A percentile compares a stretch with the other conserved stretches of the same genome.
These are phyloP conservation scores for Poteriospumella lacustris DNA, from an alignment of 108 stramenopile genomes.

Conservation along the genomic window DNA sequence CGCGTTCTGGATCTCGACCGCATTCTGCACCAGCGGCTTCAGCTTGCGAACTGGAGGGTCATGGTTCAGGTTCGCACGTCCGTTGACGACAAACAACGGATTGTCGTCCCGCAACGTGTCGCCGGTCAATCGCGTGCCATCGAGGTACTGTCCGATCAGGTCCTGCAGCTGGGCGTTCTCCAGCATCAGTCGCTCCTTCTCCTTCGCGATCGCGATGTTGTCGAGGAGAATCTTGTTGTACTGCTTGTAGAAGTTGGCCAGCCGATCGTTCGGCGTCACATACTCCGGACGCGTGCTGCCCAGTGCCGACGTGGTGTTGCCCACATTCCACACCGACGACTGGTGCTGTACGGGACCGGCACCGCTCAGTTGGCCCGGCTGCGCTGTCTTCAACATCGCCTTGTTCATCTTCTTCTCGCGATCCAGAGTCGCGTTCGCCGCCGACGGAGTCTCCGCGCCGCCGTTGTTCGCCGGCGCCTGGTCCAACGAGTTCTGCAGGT, in stretches of 20 bases:
- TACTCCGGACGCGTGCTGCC: slow-evolving; percentile 18
- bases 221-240: slow-evolving; percentile 63
- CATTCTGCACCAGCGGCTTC: slow-evolving; percentile 9
- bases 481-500: neutral
- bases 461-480: neutral
- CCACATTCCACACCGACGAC: slow-evolving; percentile 28
- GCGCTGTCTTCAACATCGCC: neutral
- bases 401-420: neutral
- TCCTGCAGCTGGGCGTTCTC: slow-evolving; percentile 55
- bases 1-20: neutral
- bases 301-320: too few relatives aligned
- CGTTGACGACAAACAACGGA: slow-evolving; percentile 64
- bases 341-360: slow-evolving; percentile 28
- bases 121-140: slow-evolving; percentile 51
- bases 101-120: slow-evolving; percentile 47
- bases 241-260: slow-evolving; percentile 58
- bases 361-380: neutral
- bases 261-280: slow-evolving; percentile 38
- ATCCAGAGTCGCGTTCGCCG: neutral
- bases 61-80: slow-evolving; percentile 31
- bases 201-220: slow-evolving; percentile 54
- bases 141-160: slow-evolving; percentile 55
- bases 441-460: neutral
- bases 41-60: slow-evolving; percentile 18
- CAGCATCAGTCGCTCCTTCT: slow-evolving; percentile 42